These are phyloP conservation scores for Yarrowia deformans DNA, from an alignment of 805 yeast genomes.

Conservation along the genomic window DNA sequence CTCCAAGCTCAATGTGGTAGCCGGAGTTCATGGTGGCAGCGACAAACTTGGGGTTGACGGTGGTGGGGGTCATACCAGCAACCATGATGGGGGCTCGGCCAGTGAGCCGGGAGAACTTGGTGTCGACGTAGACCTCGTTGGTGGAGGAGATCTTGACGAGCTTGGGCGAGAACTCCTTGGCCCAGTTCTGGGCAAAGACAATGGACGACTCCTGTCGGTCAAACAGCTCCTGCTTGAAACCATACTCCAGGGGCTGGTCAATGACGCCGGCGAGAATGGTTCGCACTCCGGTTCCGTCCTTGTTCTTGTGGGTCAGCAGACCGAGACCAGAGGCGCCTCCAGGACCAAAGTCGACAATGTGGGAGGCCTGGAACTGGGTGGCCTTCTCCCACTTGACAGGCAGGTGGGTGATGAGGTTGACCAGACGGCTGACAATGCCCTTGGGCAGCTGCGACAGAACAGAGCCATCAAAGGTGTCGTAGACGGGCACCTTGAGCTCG, in stretches of 20 bases:
- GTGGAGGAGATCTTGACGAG: slow-evolving; percentile 71
- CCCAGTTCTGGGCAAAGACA: slow-evolving; percentile 90
- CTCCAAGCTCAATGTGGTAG: slow-evolving; percentile 96
- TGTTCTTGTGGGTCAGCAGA: slow-evolving; percentile 93
- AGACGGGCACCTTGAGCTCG: slow-evolving; percentile 82
- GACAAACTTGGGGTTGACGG: slow-evolving; percentile 92
- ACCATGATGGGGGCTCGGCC: slow-evolving; percentile 97
- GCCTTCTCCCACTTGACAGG: slow-evolving; percentile 96
- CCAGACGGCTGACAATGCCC: slow-evolving; percentile 71
- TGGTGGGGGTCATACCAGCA: slow-evolving; percentile 99
- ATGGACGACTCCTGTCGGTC: slow-evolving; percentile 69
- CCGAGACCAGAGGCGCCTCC: slow-evolving; percentile 98
- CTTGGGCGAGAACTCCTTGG: slow-evolving; percentile 83
- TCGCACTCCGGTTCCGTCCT: slow-evolving; percentile 98
- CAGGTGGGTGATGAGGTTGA: slow-evolving; percentile 81
- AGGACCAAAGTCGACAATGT: slow-evolving; percentile 96
- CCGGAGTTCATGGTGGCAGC: slow-evolving; percentile 96
- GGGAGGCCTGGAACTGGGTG: slow-evolving; percentile 81
- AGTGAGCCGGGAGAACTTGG: slow-evolving; percentile 88
- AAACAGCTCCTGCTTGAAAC: slow-evolving; percentile 94
- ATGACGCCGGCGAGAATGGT: slow-evolving; percentile 92
- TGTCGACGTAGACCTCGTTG: slow-evolving; percentile 85
- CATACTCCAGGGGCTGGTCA: slow-evolving; percentile 77
- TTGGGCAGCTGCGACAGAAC: slow-evolving; percentile 68
- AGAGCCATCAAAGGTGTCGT: slow-evolving; percentile 84